phyloP scores from a whole-genome alignment of 306 rosid species.

The Psophocarpus tetragonolobus region DNA sequence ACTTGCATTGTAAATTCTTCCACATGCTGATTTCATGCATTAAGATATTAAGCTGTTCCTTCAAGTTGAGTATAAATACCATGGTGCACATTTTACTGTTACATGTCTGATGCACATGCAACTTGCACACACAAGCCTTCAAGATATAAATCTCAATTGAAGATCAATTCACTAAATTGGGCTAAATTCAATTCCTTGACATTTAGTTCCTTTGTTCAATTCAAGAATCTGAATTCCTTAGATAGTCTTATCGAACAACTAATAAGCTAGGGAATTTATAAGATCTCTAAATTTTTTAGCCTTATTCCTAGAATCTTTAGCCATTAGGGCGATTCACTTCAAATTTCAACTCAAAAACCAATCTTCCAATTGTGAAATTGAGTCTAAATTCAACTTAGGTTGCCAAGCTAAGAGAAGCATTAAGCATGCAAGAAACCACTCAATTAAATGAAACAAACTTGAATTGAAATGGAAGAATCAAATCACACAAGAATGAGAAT shows the following conservation, averaged over 20 bases:
- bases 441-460: background rate
- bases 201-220: background rate
- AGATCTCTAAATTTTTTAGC: background rate
- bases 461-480: background rate
- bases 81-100: constrained; percentile 21
- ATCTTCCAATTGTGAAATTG: background rate
- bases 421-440: background rate
- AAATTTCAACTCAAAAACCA: background rate
- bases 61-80: constrained; percentile 25
- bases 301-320: background rate
- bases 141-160: background rate
- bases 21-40: constrained; percentile 27
- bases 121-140: constrained; percentile 26
- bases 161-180: no score
- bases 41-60: constrained; percentile 11
- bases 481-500: background rate
- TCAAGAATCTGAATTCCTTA: background rate
- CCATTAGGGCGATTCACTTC: background rate
- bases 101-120: background rate
- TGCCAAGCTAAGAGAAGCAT: background rate
- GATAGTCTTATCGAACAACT: background rate
- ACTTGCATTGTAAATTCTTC: background rate
- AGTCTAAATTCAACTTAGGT: background rate
- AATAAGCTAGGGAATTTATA: background rate
- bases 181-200: background rate